Conservation (phyloP, 768 basidiomycete species). For the Fibroporia radiculosa region DNA sequence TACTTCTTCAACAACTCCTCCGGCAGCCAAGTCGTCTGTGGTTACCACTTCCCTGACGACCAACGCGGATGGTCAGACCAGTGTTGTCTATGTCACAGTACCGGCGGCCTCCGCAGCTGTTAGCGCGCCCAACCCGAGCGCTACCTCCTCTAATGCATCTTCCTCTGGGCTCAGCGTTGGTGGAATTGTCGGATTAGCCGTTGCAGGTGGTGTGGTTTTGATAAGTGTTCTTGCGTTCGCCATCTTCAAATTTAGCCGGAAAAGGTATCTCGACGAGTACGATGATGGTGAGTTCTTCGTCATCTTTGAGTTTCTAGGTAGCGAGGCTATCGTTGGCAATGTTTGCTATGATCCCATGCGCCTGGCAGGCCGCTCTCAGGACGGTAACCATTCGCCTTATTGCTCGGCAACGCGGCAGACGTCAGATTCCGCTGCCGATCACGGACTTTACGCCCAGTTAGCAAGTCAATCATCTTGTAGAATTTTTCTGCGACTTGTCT, state of each 20-base stretch:
- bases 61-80: conserved; percentile 25
- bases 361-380: no score
- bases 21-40: conserved; percentile 5
- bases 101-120: conserved; percentile 18
- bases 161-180: conserved; percentile 48
- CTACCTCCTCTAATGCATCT: conserved; percentile 14
- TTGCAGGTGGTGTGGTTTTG: conserved; percentile 71
- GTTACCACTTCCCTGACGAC: conserved; percentile 19
- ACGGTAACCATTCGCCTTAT: no score
- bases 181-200: conserved; percentile 73
- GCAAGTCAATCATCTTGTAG: no score
- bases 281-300: conserved; percentile 81
- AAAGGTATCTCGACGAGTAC: conserved; percentile 52
- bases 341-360: no score
- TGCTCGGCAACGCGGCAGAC: no score
- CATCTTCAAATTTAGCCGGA: conserved; percentile 81
- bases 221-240: conserved; percentile 69
- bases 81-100: conserved; percentile 10
- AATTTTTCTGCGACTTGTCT: no score
- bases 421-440: no score
- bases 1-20: conserved; percentile 4
- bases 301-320: no score
- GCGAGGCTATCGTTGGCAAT: no score
- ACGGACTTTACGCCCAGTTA: no score
- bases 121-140: conserved; percentile 17